Evolutionary conservation across 768 basidiomycete species (phyloP).

Genomic region (Fomitopsis pulvina): DNA sequence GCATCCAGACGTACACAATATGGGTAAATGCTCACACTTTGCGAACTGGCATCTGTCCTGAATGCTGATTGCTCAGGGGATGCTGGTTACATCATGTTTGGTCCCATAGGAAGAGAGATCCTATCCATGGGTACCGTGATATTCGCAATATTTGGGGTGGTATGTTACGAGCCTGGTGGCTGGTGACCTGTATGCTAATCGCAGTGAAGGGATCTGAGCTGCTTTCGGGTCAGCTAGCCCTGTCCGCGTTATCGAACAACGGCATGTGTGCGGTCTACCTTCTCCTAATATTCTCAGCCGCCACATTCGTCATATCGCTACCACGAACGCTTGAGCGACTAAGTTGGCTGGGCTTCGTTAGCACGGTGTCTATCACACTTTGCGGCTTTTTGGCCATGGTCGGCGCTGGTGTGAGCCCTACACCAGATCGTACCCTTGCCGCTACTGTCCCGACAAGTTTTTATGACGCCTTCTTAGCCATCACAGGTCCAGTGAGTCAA

Average conservation of each 20-base stretch:
- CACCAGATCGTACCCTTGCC: conserved; percentile 32
- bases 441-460: conserved; percentile 35
- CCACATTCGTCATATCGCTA: conserved; percentile 35
- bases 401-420: conserved; percentile 41
- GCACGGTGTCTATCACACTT: conserved; percentile 35
- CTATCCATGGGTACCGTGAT: conserved; percentile 40
- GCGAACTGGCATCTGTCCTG: background rate
- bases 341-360: conserved; percentile 41
- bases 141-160: conserved; percentile 38
- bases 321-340: conserved; percentile 42
- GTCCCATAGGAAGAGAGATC: conserved; percentile 40
- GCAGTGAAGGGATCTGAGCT: conserved; percentile 37
- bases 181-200: background rate
- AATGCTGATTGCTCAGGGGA: conserved; percentile 30
- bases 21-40: conserved; percentile 28
- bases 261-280: conserved; percentile 41
- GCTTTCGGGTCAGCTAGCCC: conserved; percentile 46
- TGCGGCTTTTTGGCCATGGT: conserved; percentile 45
- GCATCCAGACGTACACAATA: conserved; percentile 47
- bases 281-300: conserved; percentile 39
- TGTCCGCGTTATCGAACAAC: conserved; percentile 41
- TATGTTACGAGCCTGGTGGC: conserved; percentile 2
- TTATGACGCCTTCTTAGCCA: conserved; percentile 43
- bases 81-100: conserved; percentile 43
- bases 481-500: conserved; percentile 47